Percentiles rank a stretch among this genome's conserved stretches.
These are phyloP conservation scores for Rhodosporidiobolus odoratus DNA, from an alignment of 768 basidiomycete species.

Conservation along the genomic window DNA sequence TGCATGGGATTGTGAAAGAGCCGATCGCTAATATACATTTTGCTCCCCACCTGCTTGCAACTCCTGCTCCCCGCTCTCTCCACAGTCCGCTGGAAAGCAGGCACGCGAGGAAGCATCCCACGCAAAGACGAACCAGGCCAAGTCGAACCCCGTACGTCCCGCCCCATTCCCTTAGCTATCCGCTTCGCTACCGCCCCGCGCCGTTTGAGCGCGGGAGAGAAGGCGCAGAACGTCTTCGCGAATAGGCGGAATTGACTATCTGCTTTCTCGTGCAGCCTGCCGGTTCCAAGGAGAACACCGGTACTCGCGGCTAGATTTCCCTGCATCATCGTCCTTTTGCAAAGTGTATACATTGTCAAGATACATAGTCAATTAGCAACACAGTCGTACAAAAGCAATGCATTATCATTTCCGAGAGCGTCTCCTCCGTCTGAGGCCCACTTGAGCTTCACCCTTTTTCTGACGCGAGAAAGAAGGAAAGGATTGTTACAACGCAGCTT, in stretches of 20 bases:
- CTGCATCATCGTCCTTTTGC: neutral
- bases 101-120: neutral
- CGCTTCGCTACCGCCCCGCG: neutral
- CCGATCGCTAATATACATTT: too few species aligned
- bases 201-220: too few species aligned
- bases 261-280: neutral
- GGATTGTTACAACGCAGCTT: too few species aligned
- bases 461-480: too few species aligned
- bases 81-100: neutral
- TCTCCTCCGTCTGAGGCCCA: too few species aligned
- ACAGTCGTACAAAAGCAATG: too few species aligned
- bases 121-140: neutral
- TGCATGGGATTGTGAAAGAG: too few species aligned
- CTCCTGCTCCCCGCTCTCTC: neutral
- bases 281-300: neutral
- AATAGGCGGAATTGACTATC: neutral
- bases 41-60: too few species aligned
- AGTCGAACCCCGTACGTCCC: neutral
- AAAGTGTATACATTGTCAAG: neutral
- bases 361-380: too few species aligned
- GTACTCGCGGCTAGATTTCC: neutral
- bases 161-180: neutral
- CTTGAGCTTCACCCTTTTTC: too few species aligned
- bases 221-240: too few species aligned
- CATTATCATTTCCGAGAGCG: too few species aligned